Evolutionary conservation across 768 basidiomycete genomes (phyloP), one percentile per base, ranked within the genome.

Genomic region (Trametes cubensis): DNA sequence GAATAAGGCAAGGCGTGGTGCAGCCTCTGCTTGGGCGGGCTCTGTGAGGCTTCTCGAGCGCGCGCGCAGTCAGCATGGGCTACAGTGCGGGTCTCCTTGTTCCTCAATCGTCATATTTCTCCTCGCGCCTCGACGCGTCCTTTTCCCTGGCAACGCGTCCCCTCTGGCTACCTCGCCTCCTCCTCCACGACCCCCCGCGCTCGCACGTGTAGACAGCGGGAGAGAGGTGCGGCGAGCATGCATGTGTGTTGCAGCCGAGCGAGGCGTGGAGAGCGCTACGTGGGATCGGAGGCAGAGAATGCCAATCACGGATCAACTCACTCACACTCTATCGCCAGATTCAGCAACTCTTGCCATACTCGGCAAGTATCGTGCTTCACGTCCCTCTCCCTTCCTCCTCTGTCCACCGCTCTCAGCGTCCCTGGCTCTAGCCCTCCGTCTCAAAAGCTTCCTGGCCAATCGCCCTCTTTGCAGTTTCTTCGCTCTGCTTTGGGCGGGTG

Each of bases 251-350:
- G 0, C 11, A 44, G 42, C 2, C 10, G 13, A 4, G 11, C 4
- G 21, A 11, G 45, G 11, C 13, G 23, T 5, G 18, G 11, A 4
- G 40, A 42, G 58, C 58, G 58, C 49, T 51, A 51, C 58, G 58
- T 25, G 49, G 26, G 51, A 59, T 51, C 58, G 58, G 49, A 49
- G 25, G 15, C 26, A 15, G 20, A 23, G 25, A 17, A 30, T 42
- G 49, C 56, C 47, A 44, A 59, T 59, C 58, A 59, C 52, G 26
- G 45, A 58, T 53, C 62, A 50, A 50, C 18, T 18, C 18, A 40
- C 45, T 54, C 51, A 23, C 38, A 48, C 46, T 51, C 57, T 49
- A 57, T 52, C 57, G 51, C 62, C 62, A 48, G 62, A 63, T 63
- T 54, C n/a, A 38, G 57, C 56, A 53, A 25, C 51, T 54, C 56